Evolutionary conservation across 2,329 filamentous ascomycete species (phyloP), one percentile per base, ranked within the genome.

Genomic region (Cordyceps fumosorosea): DNA sequence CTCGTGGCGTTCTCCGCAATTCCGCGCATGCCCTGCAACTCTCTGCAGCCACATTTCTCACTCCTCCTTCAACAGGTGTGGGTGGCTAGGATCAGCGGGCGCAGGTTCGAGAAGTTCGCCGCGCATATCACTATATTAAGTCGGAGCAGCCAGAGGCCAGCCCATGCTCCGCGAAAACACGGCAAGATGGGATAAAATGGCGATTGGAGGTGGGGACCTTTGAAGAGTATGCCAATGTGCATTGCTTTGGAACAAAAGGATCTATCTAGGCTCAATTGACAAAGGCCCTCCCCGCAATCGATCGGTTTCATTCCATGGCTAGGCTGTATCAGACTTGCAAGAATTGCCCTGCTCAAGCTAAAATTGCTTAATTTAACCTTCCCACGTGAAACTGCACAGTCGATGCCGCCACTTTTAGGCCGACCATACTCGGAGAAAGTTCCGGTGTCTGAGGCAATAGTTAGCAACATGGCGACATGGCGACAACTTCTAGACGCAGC

Each of bases 1-100:
- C 40, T 34, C 40, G 57, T 53, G 50, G 37, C 57, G 57, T 60
- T 60, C 57, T 47, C 57, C 57, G 57, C 57, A 60, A n/a, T 45
- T 45, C 14, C 10, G 18, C 22, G 22, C 57, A 53, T 20, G 16
- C 50, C 48, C 50, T 45, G 50, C 40, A 45, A 54, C 24, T 22
- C 26, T 50, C 56, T 44, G 57, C 57, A 60, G 57, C 57, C 57
- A 60, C 57, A 44, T 16, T 51, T 51, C 29, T 37, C 3, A 7
- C 40, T 56, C 18, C 20, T 55, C 20, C n/a, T 16, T 22, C 5
- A 12, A 5, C 26, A 26, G 22, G 52, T 26, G 8, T 50, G 26
- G 22, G 22, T 29, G 34, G 56, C 16, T 22, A 42, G 8, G 37
- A 53, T 53, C 20, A 47, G 40, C 57, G 16, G 48, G 18, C 20